Conservation (phyloP, 106 monocot species). For the Posidonia australis region DNA sequence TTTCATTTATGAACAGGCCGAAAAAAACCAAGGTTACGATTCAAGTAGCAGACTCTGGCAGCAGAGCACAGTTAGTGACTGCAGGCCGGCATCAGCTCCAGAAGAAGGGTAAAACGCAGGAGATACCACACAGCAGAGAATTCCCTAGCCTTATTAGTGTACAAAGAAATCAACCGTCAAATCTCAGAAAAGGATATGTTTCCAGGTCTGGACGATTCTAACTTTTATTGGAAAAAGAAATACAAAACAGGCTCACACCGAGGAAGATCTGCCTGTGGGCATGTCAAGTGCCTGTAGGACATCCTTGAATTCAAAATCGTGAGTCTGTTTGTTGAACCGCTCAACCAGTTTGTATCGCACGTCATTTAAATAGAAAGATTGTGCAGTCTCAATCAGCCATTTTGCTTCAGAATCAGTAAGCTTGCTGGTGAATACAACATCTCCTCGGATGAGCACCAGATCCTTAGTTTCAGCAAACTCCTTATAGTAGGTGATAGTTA, state of each 20-base stretch:
- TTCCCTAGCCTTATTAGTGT: too few relatives aligned
- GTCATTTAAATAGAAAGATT: constrained; percentile 85
- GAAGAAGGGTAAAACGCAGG: too few relatives aligned
- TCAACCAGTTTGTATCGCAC: constrained; percentile 73
- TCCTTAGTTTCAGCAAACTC: constrained; percentile 86
- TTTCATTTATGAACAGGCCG: too few relatives aligned
- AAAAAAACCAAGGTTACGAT: too few relatives aligned
- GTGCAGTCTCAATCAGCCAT: constrained; percentile 69
- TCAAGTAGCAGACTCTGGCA: too few relatives aligned
- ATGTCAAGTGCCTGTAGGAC: constrained; percentile 85
- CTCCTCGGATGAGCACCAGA: constrained; percentile 71
- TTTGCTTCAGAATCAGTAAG: constrained; percentile 64
- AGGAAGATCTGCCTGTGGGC: constrained; percentile 23
- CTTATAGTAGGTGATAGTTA: constrained; percentile 68
- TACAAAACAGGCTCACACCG: background rate
- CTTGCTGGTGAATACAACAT: constrained; percentile 89
- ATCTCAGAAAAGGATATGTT: too few relatives aligned
- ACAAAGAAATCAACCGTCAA: too few relatives aligned
- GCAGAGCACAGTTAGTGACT: too few relatives aligned
- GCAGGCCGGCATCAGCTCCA: too few relatives aligned
- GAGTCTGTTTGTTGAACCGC: constrained; percentile 84
- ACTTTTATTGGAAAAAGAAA: too few relatives aligned
- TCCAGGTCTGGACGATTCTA: too few relatives aligned
- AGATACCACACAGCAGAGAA: too few relatives aligned
- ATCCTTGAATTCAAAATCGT: constrained; percentile 91